Evolutionary conservation across 2,329 filamentous ascomycete genomes (phyloP).

Genomic region (Claviceps digitariae): DNA sequence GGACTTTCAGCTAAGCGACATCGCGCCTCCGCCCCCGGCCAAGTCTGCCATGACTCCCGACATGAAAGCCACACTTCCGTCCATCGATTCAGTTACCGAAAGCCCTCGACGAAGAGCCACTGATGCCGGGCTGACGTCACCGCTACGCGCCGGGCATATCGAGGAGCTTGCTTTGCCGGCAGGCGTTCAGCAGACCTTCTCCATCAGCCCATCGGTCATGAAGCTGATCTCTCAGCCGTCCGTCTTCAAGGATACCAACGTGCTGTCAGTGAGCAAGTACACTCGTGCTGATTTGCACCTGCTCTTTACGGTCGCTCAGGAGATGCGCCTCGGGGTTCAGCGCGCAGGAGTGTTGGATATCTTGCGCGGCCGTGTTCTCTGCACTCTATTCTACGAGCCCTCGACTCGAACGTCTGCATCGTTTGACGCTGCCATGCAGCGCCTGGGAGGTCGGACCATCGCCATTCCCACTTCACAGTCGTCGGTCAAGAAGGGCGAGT

Average conservation of each 20-base stretch:
- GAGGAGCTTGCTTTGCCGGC: slow-evolving; percentile 34
- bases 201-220: slow-evolving; percentile 48
- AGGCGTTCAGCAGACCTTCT: slow-evolving; percentile 35
- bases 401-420: slow-evolving; percentile 91
- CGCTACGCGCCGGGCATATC: slow-evolving; percentile 14
- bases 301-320: slow-evolving; percentile 90
- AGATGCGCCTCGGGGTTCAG: slow-evolving; percentile 93
- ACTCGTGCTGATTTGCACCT: slow-evolving; percentile 76
- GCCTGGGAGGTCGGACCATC: slow-evolving; percentile 78
- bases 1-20: slow-evolving; percentile 86
- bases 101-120: slow-evolving; percentile 21
- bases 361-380: slow-evolving; percentile 73
- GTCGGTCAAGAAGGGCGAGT: slow-evolving; percentile 88
- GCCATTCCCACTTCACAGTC: slow-evolving; percentile 71
- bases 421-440: slow-evolving; percentile 97
- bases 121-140: slow-evolving; percentile 13
- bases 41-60: slow-evolving; percentile 44
- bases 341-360: slow-evolving; percentile 80
- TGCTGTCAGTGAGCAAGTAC: slow-evolving; percentile 88
- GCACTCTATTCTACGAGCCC: slow-evolving; percentile 94
- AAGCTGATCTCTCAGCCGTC: slow-evolving; percentile 63
- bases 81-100: slow-evolving; percentile 22
- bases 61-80: slow-evolving; percentile 35
- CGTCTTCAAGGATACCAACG: slow-evolving; percentile 77
- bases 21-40: slow-evolving; percentile 60